Conservation (phyloP, 768 basidiomycete species). For the Mycena kentingensis region DNA sequence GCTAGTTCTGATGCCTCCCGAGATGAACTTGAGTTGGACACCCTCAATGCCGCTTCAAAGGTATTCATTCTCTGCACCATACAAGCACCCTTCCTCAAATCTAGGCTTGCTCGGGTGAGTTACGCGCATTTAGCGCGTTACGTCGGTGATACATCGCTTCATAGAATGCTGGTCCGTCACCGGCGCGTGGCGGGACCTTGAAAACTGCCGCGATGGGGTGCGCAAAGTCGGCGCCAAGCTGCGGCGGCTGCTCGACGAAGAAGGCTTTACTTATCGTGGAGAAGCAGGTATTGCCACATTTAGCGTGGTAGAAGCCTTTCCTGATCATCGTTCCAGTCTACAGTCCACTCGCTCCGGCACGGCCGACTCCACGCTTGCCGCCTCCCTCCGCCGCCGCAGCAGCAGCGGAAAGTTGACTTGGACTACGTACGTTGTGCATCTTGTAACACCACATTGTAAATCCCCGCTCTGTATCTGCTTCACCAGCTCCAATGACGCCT, state of each 20-base stretch:
- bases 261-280: slow-evolving; percentile 39
- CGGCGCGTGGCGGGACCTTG: slow-evolving; percentile 67
- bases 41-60: slow-evolving; percentile 67
- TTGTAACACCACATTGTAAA: neutral
- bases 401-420: neutral
- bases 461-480: too few relatives aligned
- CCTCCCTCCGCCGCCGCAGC: neutral
- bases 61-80: slow-evolving; percentile 26
- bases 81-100: neutral
- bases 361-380: slow-evolving; percentile 14
- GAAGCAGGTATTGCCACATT: neutral
- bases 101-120: slow-evolving; percentile 21
- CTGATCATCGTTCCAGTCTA: slow-evolving; percentile 7
- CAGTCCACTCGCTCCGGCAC: slow-evolving; percentile 16
- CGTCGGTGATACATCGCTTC: slow-evolving; percentile 35
- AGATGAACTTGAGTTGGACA: slow-evolving; percentile 74
- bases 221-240: slow-evolving; percentile 62
- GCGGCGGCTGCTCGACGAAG: slow-evolving; percentile 57
- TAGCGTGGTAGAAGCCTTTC: neutral
- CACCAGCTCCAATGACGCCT: too few relatives aligned
- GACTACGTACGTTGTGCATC: too few relatives aligned
- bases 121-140: slow-evolving; percentile 25
- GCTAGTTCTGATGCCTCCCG: neutral
- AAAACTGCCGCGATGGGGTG: slow-evolving; percentile 63
- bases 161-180: slow-evolving; percentile 82